Percentiles rank a stretch among this genome's conserved stretches.
phyloP scores from a whole-genome alignment of 2,329 filamentous ascomycete genomes.

The Arthrobotrys iridis region DNA sequence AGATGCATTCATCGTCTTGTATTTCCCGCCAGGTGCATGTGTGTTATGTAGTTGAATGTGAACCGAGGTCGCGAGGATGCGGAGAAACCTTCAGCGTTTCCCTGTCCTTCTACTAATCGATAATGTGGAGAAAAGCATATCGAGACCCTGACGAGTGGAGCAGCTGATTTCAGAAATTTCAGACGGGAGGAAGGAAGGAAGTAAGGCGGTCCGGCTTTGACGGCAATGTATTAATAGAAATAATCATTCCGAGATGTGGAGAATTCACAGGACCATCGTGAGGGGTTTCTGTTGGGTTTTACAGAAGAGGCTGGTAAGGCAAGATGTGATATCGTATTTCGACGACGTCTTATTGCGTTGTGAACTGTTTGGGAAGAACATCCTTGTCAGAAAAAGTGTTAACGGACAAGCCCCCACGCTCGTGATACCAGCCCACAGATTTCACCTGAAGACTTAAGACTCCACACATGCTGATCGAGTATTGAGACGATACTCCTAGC shows the following conservation, averaged over 20 bases:
- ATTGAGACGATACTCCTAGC: background rate
- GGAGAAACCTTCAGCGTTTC: slow-evolving; percentile 3
- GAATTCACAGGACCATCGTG: slow-evolving; percentile 12
- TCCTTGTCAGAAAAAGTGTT: background rate
- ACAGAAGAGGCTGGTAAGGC: slow-evolving; percentile 20
- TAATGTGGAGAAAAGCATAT: slow-evolving; percentile 15
- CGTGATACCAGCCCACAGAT: background rate
- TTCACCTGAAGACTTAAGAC: background rate
- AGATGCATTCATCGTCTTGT: slow-evolving; percentile 28
- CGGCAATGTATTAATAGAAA: slow-evolving; percentile 41
- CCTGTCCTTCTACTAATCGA: background rate
- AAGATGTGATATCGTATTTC: slow-evolving; percentile 46
- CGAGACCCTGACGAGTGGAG: slow-evolving; percentile 18
- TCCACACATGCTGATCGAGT: background rate
- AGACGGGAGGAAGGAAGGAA: slow-evolving; percentile 1
- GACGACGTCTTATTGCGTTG: slow-evolving; percentile 1
- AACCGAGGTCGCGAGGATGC: slow-evolving; percentile 23
- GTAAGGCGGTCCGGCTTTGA: background rate
- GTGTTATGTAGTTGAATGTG: background rate
- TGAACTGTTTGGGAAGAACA: background rate
- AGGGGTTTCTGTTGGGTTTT: background rate
- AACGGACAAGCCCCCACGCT: slow-evolving; percentile 19
- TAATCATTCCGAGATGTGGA: background rate
- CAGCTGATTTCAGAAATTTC: slow-evolving; percentile 1
- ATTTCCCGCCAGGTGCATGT: slow-evolving; percentile 12